Evolutionary conservation across 2,329 filamentous ascomycete species (phyloP), one percentile per base, ranked within the genome.

Genomic region (Fusarium veterinarium): DNA sequence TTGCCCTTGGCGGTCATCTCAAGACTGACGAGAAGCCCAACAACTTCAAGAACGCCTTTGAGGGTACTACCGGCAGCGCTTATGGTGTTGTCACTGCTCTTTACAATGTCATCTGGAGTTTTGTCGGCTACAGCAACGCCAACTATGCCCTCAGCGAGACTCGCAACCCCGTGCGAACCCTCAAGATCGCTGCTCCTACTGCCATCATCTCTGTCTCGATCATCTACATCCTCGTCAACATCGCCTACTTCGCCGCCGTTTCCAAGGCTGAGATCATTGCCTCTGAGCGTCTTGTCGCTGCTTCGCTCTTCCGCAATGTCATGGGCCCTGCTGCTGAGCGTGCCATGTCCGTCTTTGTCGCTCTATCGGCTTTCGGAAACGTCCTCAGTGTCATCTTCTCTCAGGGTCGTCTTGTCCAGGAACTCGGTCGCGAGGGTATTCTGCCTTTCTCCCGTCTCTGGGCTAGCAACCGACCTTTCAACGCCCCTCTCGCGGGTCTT

Each of bases 101-200:
- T 1, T 92, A 92, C 84, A 93, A 92, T 74, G 90, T 93, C 69
- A 91, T 93, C 75, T 93, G 91, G 87, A 90, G 87, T 67, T 93
- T 90, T 75, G 87, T 91, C 72, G 91, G 91, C 30, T 91, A 91
- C 84, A 88, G 85, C 82, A 92, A 92, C 79, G 90, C 90, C 78
- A 92, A 92, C 81, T 91, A 92, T 76, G 89, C 86, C 49, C 83
- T 91, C 37, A 88, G 86, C 76, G 91, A 93, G 82, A 91, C 90
- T 51, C 89, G 86, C 78, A 88, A 92, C 79, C 91, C 91, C 0
- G 86, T 90, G 9, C 85, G 85, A 30, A 93, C 91, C 0, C 85
- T 93, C 65, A 91, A 89, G 79, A 86, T 90, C 52, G 90, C 91
- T n/a, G 90, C 89, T 2, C 88, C 91, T 4, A 76, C 90, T 13